Evolutionary conservation across 139 green algal genomes (phyloP), one percentile per base, ranked within the genome.

Genomic region (Coelastrella sp.): DNA sequence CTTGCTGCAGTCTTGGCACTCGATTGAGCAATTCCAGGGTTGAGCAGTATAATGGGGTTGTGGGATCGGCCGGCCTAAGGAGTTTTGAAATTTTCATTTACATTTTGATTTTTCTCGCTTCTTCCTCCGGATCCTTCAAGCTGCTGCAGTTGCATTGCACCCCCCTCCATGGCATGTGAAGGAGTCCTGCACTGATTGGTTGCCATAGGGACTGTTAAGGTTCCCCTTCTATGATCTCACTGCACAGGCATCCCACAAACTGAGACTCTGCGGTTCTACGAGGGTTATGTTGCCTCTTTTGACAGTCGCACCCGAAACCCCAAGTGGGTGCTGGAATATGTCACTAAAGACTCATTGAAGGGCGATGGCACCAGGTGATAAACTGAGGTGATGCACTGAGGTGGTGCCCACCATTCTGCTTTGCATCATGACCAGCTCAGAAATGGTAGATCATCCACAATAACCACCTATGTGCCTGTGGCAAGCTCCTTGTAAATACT

Each of bases 221-320:
- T 5, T 49, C 35, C 1, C 63, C 63, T 70, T 5, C 63, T 70
- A 7, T 70, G 11, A 15, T 20, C 3, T 20, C 11, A 20, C 63
- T 20, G 12, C 63, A 19, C 84, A 89, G 91, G 91, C 35, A 72
- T 92, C 35, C 90, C 93, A 1, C 79, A 94, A 61, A 93, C 88
- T 5, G 85, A 93, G 7, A 86, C 83, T 8, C 78, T 97, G 89
- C 91, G 91, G 0, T 87, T 93, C 22, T 94, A 92, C 85, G 82
- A 94, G 22, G 91, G 92, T 20, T 98, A 93, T 70, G 92, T 94
- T 0, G 86, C 91, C 9, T 91, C 84, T 9, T 98, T 95, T 88
- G 97, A 99, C 91, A 91, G 89, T 7, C 92, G 94, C 9, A 95
- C 93, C 10, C 91, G 96, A 17, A 98, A 97, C 72, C 95, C 97